Evolutionary conservation across 1,284 basidiomycete species (phyloP).

Genomic region (Melampsora americana): DNA sequence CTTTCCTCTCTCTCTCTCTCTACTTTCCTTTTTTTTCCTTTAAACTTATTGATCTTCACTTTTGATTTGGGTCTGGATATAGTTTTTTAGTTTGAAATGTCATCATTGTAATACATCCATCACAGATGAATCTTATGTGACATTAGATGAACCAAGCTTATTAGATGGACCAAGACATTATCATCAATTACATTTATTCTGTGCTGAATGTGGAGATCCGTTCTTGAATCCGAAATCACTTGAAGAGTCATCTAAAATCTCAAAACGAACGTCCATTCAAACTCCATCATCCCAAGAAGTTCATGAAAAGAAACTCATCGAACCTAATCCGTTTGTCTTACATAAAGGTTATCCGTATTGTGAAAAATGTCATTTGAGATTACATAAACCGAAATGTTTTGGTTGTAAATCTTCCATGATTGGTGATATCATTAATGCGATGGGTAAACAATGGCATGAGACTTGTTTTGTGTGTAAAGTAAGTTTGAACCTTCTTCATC

Average conservation of each 20-base stretch:
- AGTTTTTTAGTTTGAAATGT: slow-evolving; percentile 90
- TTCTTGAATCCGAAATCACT: slow-evolving; percentile 68
- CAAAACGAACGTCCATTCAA: slow-evolving; percentile 48
- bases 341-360: slow-evolving; percentile 93
- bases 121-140: slow-evolving; percentile 74
- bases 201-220: slow-evolving; percentile 93
- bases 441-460: slow-evolving; percentile 88
- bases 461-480: slow-evolving; percentile 87
- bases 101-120: slow-evolving; percentile 94
- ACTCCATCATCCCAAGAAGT: slow-evolving; percentile 62
- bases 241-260: slow-evolving; percentile 51
- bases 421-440: slow-evolving; percentile 79
- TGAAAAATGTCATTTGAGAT: slow-evolving; percentile 80
- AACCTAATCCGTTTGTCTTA: slow-evolving; percentile 75
- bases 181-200: slow-evolving; percentile 98
- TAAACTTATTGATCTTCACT: too few species aligned
- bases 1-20: too few species aligned
- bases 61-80: not conserved
- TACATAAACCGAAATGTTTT: slow-evolving; percentile 85
- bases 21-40: too few species aligned
- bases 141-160: slow-evolving; percentile 63
- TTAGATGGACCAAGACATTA: slow-evolving; percentile 59
- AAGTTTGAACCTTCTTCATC: slow-evolving; percentile 42
- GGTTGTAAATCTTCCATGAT: slow-evolving; percentile 77
- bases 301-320: slow-evolving; percentile 62